A percentile compares a stretch with the other conserved stretches of the same genome.
Evolutionary conservation across 2,329 filamentous ascomycete genomes (phyloP).

Genomic region (Nothophaeocryptopus gaeumannii): DNA sequence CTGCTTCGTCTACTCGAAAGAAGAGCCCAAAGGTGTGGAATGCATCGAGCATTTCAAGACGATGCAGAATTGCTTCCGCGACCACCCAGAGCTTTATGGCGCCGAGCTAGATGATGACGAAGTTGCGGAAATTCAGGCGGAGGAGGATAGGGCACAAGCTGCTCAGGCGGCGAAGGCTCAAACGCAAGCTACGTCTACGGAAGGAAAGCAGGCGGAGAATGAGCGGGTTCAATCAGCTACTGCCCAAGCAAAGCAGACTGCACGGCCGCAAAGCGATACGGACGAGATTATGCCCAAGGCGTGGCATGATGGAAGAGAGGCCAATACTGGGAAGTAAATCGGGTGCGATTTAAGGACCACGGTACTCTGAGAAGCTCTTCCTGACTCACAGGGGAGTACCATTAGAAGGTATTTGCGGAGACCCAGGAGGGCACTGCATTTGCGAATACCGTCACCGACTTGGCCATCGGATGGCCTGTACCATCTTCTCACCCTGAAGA

Average conservation of each 20-base stretch:
- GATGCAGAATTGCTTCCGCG: constrained; percentile 96
- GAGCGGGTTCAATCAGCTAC: background rate
- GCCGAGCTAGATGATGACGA: constrained; percentile 79
- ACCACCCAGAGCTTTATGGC: constrained; percentile 90
- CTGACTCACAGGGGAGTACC: too few species aligned
- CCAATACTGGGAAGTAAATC: background rate
- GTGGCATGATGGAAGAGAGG: constrained; percentile 11
- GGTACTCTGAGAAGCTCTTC: too few species aligned
- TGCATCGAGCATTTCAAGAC: constrained; percentile 54
- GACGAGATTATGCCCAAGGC: constrained; percentile 9
- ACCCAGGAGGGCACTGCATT: too few species aligned
- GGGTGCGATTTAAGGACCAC: too few species aligned
- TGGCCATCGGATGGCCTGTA: too few species aligned
- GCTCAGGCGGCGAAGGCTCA: constrained; percentile 8
- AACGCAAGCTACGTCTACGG: background rate
- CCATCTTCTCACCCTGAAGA: too few species aligned
- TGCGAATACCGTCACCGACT: too few species aligned
- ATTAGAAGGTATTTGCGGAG: too few species aligned
- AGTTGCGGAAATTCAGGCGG: constrained; percentile 39
- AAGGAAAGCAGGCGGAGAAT: background rate
- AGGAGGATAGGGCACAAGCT: constrained; percentile 19
- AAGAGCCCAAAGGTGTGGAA: constrained; percentile 73
- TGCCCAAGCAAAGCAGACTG: constrained; percentile 3
- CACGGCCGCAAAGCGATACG: constrained; percentile 7
- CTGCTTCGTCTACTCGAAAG: constrained; percentile 93